Base-by-base conservation (phyloP, 176 grass and related monocot genomes). In the Calamus simplicifolius region DNA sequence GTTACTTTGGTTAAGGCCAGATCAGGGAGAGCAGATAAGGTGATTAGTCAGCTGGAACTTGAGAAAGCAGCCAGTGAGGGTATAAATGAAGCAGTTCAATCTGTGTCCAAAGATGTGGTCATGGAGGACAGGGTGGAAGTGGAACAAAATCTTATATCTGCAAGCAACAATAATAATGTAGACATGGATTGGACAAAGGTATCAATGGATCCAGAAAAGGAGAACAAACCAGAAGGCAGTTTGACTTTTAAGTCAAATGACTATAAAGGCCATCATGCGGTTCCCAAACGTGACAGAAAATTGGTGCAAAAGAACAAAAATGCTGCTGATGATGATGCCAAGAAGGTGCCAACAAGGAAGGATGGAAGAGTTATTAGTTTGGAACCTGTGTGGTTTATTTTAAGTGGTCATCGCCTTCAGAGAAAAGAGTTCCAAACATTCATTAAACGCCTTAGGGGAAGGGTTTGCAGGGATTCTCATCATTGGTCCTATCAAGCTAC, bases 401-500 rank as follows among this genome's bases (percentile, higher is more conserved):
- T 95, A 78, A 89, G 90, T 29, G 90, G 90, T 29, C 55, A 79
- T 53, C 70, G 67, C 56, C 16, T 68, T 35, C 83, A 85, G 68
- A 96, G 80, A 73, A 87, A 56, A 54, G 72, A 80, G 4, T 96
- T 69, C 54, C 71, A 75, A 30, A 59, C 69, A n/a, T 67, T 90
- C 58, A 79, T 96, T 52, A 77, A 72, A 67, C 62, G 52, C 31
- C 29, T 95, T 27, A 85, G 69, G 63, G 91, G 77, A 60, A 75
- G 74, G 63, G 63, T 85, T 50, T 90, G 91, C 81, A 87, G 77
- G 76, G 83, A 90, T 81, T 81, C 86, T 48, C 90, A 95, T 49
- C 80, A 87, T 77, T 90, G 91, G 91, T 82, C 86, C 19, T 90
- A 79, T 65, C 74, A 87, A 84, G 86, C 90, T 19, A 90, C 91